These are phyloP conservation scores for Trichosanthes truncata DNA, from an alignment of 306 rosid genomes.

Conservation along the genomic window DNA sequence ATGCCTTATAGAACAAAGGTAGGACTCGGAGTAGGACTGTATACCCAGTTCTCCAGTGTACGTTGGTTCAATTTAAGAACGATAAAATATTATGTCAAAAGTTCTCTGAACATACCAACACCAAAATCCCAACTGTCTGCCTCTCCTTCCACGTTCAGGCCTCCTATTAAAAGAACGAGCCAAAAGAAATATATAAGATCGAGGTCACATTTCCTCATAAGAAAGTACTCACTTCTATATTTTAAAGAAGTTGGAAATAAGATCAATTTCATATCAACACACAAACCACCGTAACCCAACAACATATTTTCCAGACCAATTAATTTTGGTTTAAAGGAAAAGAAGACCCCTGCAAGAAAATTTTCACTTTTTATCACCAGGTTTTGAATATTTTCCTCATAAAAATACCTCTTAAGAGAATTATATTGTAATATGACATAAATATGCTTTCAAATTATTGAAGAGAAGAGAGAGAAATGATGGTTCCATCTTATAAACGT, in stretches of 20 bases:
- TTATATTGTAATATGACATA: too few relatives aligned
- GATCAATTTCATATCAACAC: not conserved
- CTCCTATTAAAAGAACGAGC: conserved; percentile 38
- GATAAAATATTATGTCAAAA: not conserved
- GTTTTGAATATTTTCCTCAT: not conserved
- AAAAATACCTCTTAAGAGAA: not conserved
- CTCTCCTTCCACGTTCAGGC: conserved; percentile 93
- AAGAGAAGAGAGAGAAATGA: too few relatives aligned
- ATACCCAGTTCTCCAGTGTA: not conserved
- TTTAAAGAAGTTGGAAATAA: not conserved
- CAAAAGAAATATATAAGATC: not conserved
- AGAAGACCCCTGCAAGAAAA: not conserved
- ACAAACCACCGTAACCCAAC: not conserved
- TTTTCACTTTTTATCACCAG: not conserved
- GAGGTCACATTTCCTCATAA: not conserved
- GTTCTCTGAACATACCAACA: conserved; percentile 47
- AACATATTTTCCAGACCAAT: not conserved
- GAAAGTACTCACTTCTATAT: not conserved
- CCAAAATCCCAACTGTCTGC: conserved; percentile 96
- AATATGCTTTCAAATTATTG: too few relatives aligned
- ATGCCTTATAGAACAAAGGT: not conserved
- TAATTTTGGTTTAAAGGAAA: not conserved
- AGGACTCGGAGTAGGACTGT: not conserved
- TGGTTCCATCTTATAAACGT: not conserved
- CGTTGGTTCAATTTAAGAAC: not conserved